Evolutionary conservation across 306 rosid species (phyloP), one percentile per base, ranked within the genome.

Genomic region (Cercis canadensis): DNA sequence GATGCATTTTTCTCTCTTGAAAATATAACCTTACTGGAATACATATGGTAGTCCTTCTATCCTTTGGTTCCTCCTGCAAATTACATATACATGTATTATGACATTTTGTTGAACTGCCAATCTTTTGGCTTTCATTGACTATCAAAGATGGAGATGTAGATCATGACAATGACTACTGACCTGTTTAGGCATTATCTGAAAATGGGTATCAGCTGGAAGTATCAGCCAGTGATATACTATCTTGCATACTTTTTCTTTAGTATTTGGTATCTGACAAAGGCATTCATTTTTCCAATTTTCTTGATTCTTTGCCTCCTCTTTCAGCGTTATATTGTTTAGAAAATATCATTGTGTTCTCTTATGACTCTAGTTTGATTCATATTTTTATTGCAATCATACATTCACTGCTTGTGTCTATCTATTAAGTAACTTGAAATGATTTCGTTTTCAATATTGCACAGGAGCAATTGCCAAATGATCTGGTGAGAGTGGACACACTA

Each of bases 391-490:
- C 18, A 18, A 54, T 75, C n/a, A 29, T 70, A 16, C 61, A 58
- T 69, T 72, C 4, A 47, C 34, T 44, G 55, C 67, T 57, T 43
- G 45, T 73, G 11, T 58, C 60, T 37, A n/a, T 36, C 32, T 60
- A 60, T 78, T 59, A 66, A 46, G 29, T 43, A 37, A 19, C 54
- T 62, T 65, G 50, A 59, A 62, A 72, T 18, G 46, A 49, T 33
- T 83, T 72, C 52, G 60, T 61, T 73, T 69, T 39, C 36, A 65
- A 74, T 77, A 34, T 68, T 80, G 68, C 56, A 67, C 80, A 94
- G 99, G 99, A 89, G 80, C 96, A 94, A 49, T 77, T 94, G 44
- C 95, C 97, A 24, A 86, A 85, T 60, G 99, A 94, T 80, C 77
- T 83, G 65, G 80, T 46, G 65, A 87, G 97, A 79, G 97, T 94